Percentiles rank a stretch among this genome's conserved stretches.
phyloP scores from a whole-genome alignment of 2,329 filamentous ascomycete species.

The Fusarium secorum region DNA sequence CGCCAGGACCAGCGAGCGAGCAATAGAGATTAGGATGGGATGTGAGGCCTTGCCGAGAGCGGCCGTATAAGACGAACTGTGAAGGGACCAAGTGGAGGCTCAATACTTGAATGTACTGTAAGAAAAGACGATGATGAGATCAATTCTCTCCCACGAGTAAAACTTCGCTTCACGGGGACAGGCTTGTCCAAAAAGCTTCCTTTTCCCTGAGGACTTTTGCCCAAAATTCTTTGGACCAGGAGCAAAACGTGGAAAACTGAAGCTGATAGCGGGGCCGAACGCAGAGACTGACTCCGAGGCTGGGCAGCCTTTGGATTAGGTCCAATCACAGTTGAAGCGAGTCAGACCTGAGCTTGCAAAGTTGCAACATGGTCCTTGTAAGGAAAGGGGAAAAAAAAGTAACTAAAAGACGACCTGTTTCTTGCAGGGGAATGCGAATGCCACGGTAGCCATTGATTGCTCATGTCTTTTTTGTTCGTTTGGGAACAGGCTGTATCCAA shows the following conservation, averaged over 20 bases:
- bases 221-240: constrained; percentile 15
- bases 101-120: constrained; percentile 14
- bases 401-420: constrained; percentile 19
- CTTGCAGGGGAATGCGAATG: constrained; percentile 41
- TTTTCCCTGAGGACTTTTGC: constrained; percentile 31
- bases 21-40: constrained; percentile 24
- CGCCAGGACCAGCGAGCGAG: constrained; percentile 26
- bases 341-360: constrained; percentile 40
- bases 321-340: constrained; percentile 41
- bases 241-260: constrained; percentile 31
- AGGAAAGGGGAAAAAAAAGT: neutral
- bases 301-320: constrained; percentile 26
- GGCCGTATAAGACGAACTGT: constrained; percentile 36
- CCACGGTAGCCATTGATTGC: constrained; percentile 7
- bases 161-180: constrained; percentile 40
- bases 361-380: constrained; percentile 11
- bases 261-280: constrained; percentile 41
- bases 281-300: constrained; percentile 37
- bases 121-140: constrained; percentile 44
- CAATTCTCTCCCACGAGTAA: constrained; percentile 38
- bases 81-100: constrained; percentile 32
- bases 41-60: constrained; percentile 42
- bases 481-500: constrained; percentile 11
- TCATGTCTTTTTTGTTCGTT: neutral
- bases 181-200: constrained; percentile 33